Evolutionary conservation across 768 basidiomycete species (phyloP).

Genomic region (Lepiota subincarnata): DNA sequence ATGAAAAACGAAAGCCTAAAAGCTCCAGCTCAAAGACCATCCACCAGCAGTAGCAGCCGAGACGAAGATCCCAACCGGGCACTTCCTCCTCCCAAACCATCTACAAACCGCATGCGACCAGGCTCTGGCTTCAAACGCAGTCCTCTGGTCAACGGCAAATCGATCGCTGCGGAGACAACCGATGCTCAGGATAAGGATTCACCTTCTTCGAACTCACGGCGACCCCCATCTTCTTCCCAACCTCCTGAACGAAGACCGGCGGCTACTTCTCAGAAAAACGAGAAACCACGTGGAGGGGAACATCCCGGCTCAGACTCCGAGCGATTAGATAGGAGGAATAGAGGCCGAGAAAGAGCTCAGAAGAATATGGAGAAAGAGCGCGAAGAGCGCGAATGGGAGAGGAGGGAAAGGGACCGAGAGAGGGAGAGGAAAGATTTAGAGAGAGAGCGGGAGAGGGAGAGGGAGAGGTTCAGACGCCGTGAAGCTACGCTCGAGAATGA

Average conservation of each 20-base stretch:
- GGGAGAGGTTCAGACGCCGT: conserved; percentile 16
- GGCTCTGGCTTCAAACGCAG: conserved; percentile 15
- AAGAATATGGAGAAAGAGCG: conserved; percentile 21
- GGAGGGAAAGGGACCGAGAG: conserved; percentile 8
- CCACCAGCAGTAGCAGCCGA: conserved; percentile 16
- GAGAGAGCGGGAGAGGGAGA: conserved; percentile 20
- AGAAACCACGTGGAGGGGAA: conserved; percentile 5
- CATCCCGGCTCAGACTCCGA: conserved; percentile 5
- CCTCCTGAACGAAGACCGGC: not conserved
- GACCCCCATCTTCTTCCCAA: not conserved
- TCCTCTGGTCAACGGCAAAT: conserved; percentile 8
- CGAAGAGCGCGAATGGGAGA: conserved; percentile 3
- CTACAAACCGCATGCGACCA: conserved; percentile 8
- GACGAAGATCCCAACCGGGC: conserved; percentile 10
- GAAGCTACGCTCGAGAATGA: conserved; percentile 12
- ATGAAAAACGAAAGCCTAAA: conserved; percentile 47
- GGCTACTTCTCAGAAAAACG: not conserved
- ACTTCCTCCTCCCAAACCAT: conserved; percentile 6
- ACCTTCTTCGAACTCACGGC: not conserved
- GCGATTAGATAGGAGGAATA: conserved; percentile 13
- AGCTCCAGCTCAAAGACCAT: conserved; percentile 15
- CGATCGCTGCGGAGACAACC: not conserved
- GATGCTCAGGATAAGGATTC: not conserved
- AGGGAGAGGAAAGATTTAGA: conserved; percentile 17
- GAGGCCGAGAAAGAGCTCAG: conserved; percentile 17